Evolutionary conservation across 257 asterid genomes (phyloP).

Genomic region (Solanum medicagineum): DNA sequence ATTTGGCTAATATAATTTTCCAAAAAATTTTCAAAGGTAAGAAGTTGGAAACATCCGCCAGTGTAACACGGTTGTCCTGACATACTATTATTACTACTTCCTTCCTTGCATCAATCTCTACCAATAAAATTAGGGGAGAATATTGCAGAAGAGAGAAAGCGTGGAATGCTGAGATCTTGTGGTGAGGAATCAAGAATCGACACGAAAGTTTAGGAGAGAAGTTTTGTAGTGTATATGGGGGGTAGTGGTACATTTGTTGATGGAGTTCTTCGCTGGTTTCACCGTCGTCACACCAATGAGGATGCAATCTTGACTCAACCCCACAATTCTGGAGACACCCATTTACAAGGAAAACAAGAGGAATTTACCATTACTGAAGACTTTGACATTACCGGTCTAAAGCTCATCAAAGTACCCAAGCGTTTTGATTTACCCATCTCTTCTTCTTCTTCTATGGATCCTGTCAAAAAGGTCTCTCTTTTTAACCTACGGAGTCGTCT

Average conservation of each 20-base stretch:
- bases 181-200: slow-evolving; percentile 28
- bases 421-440: slow-evolving; percentile 36
- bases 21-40: background rate
- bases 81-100: background rate
- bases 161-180: slow-evolving; percentile 22
- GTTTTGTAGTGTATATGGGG: slow-evolving; percentile 44
- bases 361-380: slow-evolving; percentile 32
- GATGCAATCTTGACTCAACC: slow-evolving; percentile 6
- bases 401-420: slow-evolving; percentile 55
- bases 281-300: slow-evolving; percentile 34
- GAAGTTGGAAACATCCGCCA: background rate
- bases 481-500: background rate
- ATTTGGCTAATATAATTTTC: background rate
- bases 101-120: background rate
- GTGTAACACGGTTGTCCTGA: background rate
- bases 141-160: background rate
- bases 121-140: slow-evolving; percentile 2
- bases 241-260: slow-evolving; percentile 79
- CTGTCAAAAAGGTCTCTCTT: slow-evolving; percentile 49
- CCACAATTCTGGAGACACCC: background rate
- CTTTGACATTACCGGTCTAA: slow-evolving; percentile 66
- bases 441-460: slow-evolving; percentile 48
- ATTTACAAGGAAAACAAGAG: background rate
- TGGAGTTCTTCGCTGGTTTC: slow-evolving; percentile 76
- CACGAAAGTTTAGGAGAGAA: slow-evolving; percentile 19